A percentile compares a stretch with the other conserved stretches of the same genome.
Evolutionary conservation across 2,329 filamentous ascomycete genomes (phyloP).

Genomic region (Fusarium sp.): DNA sequence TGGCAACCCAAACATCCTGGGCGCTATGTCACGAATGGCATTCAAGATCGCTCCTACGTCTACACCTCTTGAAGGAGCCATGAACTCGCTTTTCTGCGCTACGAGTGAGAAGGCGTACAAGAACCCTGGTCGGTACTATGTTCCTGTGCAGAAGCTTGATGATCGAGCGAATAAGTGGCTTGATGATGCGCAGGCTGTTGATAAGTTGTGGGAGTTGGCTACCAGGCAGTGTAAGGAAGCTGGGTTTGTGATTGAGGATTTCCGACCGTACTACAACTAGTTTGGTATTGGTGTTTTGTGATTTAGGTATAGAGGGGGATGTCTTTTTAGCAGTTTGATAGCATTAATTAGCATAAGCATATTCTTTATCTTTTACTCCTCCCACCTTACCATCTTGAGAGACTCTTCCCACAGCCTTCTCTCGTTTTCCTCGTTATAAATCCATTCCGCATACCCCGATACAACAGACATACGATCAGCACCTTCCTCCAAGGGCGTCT

Average conservation of each 20-base stretch:
- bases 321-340: neutral
- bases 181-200: slow-evolving; percentile 26
- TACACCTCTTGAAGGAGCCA: slow-evolving; percentile 35
- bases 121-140: slow-evolving; percentile 27
- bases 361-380: neutral
- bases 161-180: slow-evolving; percentile 36
- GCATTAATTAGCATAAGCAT: neutral
- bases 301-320: neutral
- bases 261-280: slow-evolving; percentile 3
- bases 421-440: slow-evolving; percentile 2
- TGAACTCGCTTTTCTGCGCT: slow-evolving; percentile 41
- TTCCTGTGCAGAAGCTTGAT: slow-evolving; percentile 36
- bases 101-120: slow-evolving; percentile 23
- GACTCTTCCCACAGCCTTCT: neutral
- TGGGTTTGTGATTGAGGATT: slow-evolving; percentile 12
- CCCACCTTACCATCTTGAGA: neutral
- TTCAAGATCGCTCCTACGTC: slow-evolving; percentile 27
- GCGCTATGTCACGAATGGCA: slow-evolving; percentile 21
- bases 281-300: neutral
- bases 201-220: slow-evolving; percentile 26
- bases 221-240: slow-evolving; percentile 12
- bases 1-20: slow-evolving; percentile 25
- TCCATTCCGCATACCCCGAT: slow-evolving; percentile 8
- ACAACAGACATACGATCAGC: neutral
- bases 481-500: accelerated